Conservation (phyloP, 2,329 filamentous ascomycete genomes). For the Nectriaceae sp. region DNA sequence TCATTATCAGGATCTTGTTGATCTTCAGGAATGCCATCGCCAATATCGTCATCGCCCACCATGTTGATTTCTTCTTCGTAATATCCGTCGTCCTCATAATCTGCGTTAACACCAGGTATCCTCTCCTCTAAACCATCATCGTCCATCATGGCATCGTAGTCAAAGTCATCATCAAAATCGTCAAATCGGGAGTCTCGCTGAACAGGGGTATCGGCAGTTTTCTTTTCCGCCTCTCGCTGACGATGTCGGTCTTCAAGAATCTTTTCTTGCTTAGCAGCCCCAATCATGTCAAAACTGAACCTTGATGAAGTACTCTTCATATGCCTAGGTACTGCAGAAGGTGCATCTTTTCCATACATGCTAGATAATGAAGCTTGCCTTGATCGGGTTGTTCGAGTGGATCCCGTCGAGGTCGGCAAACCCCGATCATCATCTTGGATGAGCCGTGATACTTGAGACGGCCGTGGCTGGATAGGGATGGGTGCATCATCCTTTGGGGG, state of each 20-base stretch:
- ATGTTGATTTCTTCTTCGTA: conserved; percentile 31
- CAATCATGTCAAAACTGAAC: conserved; percentile 81
- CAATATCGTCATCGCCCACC: conserved; percentile 27
- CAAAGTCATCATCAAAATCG: conserved; percentile 65
- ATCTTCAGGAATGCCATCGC: conserved; percentile 1
- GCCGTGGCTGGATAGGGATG: conserved; percentile 23
- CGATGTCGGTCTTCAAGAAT: conserved; percentile 73
- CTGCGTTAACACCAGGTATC: conserved; percentile 61
- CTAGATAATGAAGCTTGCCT: conserved; percentile 55
- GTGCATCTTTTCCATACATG: conserved; percentile 45
- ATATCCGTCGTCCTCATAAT: conserved; percentile 46
- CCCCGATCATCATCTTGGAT: conserved; percentile 19
- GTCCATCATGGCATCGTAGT: conserved; percentile 66
- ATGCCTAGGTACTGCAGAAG: conserved; percentile 58
- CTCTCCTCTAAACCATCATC: conserved; percentile 66
- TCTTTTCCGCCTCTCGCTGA: conserved; percentile 64
- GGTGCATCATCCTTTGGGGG: conserved; percentile 41
- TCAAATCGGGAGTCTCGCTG: conserved; percentile 57
- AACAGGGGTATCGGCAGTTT: conserved; percentile 41
- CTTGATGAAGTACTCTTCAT: conserved; percentile 78
- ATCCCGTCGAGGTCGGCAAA: conserved; percentile 22
- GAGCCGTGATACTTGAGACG: conserved; percentile 24
- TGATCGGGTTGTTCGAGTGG: conserved; percentile 43
- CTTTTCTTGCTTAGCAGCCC: conserved; percentile 67
- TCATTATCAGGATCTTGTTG: conserved; percentile 27